Evolutionary conservation across 179 eudicot species (phyloP).

Genomic region (Carnegiea gigantea): DNA sequence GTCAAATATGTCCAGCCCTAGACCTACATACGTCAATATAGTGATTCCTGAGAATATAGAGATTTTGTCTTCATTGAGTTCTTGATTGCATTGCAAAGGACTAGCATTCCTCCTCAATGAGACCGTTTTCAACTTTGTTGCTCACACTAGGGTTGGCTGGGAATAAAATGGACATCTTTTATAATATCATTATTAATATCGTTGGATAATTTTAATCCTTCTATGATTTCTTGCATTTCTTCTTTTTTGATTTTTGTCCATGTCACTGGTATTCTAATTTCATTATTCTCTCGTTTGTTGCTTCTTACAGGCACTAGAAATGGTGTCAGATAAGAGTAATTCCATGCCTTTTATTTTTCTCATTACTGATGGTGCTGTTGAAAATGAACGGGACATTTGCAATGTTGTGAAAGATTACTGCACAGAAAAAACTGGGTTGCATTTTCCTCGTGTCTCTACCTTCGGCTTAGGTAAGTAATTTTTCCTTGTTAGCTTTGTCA

Average conservation of each 20-base stretch:
- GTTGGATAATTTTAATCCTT: neutral
- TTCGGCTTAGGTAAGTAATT: conserved; percentile 57
- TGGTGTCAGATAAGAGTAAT: conserved; percentile 48
- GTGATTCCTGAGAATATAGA: neutral
- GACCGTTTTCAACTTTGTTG: neutral
- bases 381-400: conserved; percentile 81
- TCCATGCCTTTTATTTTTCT: conserved; percentile 60
- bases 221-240: neutral
- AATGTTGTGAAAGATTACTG: conserved; percentile 46
- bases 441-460: conserved; percentile 66
- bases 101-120: neutral
- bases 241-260: neutral
- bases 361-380: conserved; percentile 90
- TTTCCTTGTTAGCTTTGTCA: neutral
- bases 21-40: too few species aligned
- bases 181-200: neutral
- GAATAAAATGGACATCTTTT: neutral
- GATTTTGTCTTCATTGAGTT: neutral
- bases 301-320: conserved; percentile 66
- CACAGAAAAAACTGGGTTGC: conserved; percentile 30
- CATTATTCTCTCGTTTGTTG: conserved; percentile 6
- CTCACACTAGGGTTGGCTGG: neutral
- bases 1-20: neutral
- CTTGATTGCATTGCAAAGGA: neutral
- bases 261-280: neutral